Evolutionary conservation across 805 yeast genomes (phyloP), one percentile per base, ranked within the genome.

Genomic region (Candida orba): DNA sequence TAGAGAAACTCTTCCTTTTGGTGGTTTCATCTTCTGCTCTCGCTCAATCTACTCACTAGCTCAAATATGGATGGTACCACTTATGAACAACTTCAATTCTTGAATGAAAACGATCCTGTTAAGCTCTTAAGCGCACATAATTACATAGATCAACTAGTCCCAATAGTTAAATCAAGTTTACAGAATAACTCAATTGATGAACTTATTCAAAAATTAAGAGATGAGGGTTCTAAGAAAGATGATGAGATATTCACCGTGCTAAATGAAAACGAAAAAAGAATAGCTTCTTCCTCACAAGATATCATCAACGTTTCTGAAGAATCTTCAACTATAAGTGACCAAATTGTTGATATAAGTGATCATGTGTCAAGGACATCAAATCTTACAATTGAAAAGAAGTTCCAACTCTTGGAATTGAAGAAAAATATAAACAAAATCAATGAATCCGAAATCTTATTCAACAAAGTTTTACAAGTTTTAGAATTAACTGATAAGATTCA

Each of bases 401-500:
- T 75, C 52, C 60, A 67, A 35, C 69, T 77, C 39, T 66, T 84
- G 22, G 78, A 77, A 41, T 68, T 78, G 46, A 83, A 82, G 52
- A 81, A 79, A 51, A 75, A 83, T 7, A 71, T 79, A 15, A 66
- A 67, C 41, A 85, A 84, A 58, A 81, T 91, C 48, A 75, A 76
- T 42, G 87, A 84, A 51, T 82, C 95, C 0, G 76, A 76, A 8
- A 71, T 75, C 34, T 78, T 87, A 18, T 76, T 91, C 31, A 78
- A 75, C 43, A 72, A 80, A 40, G 84, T 95, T 52, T 68, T 90
- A 22, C 88, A 84, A 50, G 90, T 90, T 9, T 70, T 91, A 43
- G 95, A 90, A 56, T 74, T 84, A 52, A 84, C 95, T 14, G 90
- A 89, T 63, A 84, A 81, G 55, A 85, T 89, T 39, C 87, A 88